phyloP scores from a whole-genome alignment of 1,284 basidiomycete species.

The Tilletia indica region DNA sequence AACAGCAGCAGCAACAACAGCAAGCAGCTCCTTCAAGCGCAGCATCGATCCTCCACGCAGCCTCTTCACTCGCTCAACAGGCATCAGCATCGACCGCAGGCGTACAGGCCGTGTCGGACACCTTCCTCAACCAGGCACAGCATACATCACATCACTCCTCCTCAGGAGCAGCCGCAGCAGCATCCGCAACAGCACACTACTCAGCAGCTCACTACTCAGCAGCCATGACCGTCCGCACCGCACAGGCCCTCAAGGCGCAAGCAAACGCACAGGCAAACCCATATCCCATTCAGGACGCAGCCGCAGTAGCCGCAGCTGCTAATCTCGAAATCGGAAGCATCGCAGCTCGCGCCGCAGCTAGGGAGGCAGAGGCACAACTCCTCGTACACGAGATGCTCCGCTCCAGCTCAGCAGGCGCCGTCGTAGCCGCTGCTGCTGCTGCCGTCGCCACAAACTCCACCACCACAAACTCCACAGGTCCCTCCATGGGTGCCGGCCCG shows the following conservation, averaged over 20 bases:
- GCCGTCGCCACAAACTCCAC: conserved; percentile 16
- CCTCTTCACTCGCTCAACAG: conserved; percentile 36
- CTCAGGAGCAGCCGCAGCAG: not conserved
- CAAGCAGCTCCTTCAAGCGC: conserved; percentile 23
- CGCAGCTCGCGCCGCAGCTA: conserved; percentile 35
- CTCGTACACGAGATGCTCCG: conserved; percentile 35
- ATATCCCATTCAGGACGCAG: not conserved
- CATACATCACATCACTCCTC: conserved; percentile 23
- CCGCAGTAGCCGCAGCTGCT: conserved; percentile 13
- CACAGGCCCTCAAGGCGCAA: conserved; percentile 27
- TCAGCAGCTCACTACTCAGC: conserved; percentile 32
- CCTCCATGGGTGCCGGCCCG: not conserved
- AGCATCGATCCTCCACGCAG: conserved; percentile 39
- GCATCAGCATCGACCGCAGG: conserved; percentile 37
- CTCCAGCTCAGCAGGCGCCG: conserved; percentile 2
- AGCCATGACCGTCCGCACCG: conserved; percentile 39
- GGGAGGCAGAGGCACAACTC: conserved; percentile 40
- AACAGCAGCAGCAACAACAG: not conserved
- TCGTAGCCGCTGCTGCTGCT: not conserved
- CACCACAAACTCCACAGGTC: not conserved
- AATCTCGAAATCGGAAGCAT: conserved; percentile 35
- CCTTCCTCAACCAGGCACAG: conserved; percentile 38
- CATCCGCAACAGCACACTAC: not conserved
- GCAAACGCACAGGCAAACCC: not conserved
- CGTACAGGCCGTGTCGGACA: conserved; percentile 39